Percentiles rank a stretch among this genome's conserved stretches.
Evolutionary conservation across 1,139 yeast genomes (phyloP).

Genomic region (Geotrichum histeridarum): DNA sequence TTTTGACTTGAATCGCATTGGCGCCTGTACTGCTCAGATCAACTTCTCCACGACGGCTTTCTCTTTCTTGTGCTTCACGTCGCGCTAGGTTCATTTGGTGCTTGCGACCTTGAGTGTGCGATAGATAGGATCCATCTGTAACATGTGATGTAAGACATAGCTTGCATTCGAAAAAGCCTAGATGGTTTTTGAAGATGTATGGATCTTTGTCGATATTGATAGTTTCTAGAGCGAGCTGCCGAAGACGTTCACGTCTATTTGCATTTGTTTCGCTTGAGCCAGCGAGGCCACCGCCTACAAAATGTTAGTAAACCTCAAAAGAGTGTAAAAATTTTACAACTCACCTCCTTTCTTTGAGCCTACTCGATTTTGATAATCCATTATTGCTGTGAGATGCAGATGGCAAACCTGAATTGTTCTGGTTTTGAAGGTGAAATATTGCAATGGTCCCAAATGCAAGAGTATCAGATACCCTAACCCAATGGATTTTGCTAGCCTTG

Average conservation of each 20-base stretch:
- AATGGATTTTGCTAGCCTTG: too few relatives aligned
- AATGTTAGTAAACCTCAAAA: slow-evolving; percentile 2
- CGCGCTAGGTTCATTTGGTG: slow-evolving; percentile 66
- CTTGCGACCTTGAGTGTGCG: slow-evolving; percentile 75
- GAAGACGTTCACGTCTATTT: slow-evolving; percentile 58
- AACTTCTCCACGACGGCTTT: slow-evolving; percentile 18
- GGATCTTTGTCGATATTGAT: slow-evolving; percentile 68
- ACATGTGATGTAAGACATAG: slow-evolving; percentile 72
- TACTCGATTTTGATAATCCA: slow-evolving; percentile 56
- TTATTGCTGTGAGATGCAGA: slow-evolving; percentile 27
- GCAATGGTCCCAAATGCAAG: not conserved
- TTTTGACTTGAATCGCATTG: slow-evolving; percentile 38
- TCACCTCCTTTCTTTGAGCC: slow-evolving; percentile 52
- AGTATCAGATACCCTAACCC: too few relatives aligned
- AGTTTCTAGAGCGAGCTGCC: slow-evolving; percentile 57
- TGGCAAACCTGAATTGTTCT: not conserved
- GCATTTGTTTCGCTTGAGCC: slow-evolving; percentile 62
- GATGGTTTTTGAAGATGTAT: slow-evolving; percentile 66
- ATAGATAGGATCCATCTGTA: slow-evolving; percentile 67
- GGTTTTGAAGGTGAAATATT: not conserved
- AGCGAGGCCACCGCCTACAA: slow-evolving; percentile 63
- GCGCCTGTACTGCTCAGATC: slow-evolving; percentile 19
- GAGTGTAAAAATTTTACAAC: slow-evolving; percentile 31
- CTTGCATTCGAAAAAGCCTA: slow-evolving; percentile 70
- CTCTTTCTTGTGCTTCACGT: slow-evolving; percentile 41